These are phyloP conservation scores for Scedosporium apiospermum DNA, from an alignment of 2,329 filamentous ascomycete species.

Conservation along the genomic window DNA sequence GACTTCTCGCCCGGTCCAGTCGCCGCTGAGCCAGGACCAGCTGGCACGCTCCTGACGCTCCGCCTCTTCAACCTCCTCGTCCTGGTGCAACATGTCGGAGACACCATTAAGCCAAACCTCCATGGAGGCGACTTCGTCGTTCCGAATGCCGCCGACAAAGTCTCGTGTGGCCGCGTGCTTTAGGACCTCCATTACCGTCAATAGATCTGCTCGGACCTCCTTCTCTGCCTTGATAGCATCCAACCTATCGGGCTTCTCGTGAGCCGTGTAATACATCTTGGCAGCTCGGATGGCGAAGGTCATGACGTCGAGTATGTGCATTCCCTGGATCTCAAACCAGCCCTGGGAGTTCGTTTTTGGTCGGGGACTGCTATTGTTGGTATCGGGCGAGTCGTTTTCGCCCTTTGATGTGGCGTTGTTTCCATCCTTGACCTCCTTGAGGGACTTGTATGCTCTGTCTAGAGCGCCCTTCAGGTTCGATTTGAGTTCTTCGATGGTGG, in stretches of 20 bases:
- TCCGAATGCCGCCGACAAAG: constrained; percentile 73
- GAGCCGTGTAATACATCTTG: constrained; percentile 91
- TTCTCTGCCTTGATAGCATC: constrained; percentile 83
- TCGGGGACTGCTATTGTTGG: constrained; percentile 20
- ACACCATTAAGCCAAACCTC: constrained; percentile 72
- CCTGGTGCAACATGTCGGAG: constrained; percentile 63
- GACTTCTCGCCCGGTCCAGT: constrained; percentile 67
- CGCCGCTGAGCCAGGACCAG: constrained; percentile 72
- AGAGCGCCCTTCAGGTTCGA: constrained; percentile 56
- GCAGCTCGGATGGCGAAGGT: constrained; percentile 93
- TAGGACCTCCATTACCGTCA: constrained; percentile 79
- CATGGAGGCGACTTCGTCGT: constrained; percentile 70
- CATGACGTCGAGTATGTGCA: constrained; percentile 85
- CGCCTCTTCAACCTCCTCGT: constrained; percentile 66
- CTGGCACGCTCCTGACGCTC: constrained; percentile 61
- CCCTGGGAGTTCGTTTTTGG: constrained; percentile 45
- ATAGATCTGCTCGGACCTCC: constrained; percentile 71
- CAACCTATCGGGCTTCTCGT: constrained; percentile 76
- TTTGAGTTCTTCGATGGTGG: constrained; percentile 72
- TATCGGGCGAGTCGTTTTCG: constrained; percentile 12
- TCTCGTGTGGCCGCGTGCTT: constrained; percentile 84
- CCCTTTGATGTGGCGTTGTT: constrained; percentile 12
- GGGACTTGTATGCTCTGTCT: constrained; percentile 55
- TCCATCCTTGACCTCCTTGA: constrained; percentile 46
- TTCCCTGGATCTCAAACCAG: constrained; percentile 81